Evolutionary conservation across 2,329 filamentous ascomycete genomes (phyloP), one percentile per base, ranked within the genome.

Genomic region (Plectosphaerella plurivora): DNA sequence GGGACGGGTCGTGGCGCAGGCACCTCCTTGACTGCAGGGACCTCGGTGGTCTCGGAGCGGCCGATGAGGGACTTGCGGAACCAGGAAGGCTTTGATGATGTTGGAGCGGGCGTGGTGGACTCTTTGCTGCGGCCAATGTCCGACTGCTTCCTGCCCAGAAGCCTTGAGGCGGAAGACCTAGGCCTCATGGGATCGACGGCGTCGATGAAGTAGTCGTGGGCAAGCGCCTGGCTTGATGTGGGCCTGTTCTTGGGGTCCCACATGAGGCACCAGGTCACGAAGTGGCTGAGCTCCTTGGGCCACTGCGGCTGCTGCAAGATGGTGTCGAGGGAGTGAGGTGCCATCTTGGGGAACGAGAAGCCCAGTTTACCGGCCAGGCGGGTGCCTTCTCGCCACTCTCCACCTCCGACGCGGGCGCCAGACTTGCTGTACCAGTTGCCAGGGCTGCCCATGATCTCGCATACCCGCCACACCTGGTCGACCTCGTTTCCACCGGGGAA

Each of bases 271-370:
- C 91, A 97, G 15, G 94, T 99, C 54, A 99, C 94, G 65, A 99
- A 97, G 54, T 95, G 84, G 63, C 87, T 88, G 51, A 99, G 79
- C 18, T 91, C 87, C 2, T 87, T 74, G 6, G 94, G 94, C 94
- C 94, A 99, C 65, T 96, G 90, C 15, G 94, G 91, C 24, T 88
- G 69, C 65, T 91, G 91, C 8, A 99, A 78, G 59, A 97, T 94
- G 5, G 91, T 95, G 61, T 97, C 93, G 83, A 99, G 91, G 16
- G 93, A 84, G 69, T 97, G 94, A 49, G 94, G 94, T 20, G 94
- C 93, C 94, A 99, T 97, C 84, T 94, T 97, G 55, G 94, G 94
- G 73, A 99, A 99, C 0, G 94, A 97, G 70, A 99, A 99, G 52
- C 94, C 94, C 57, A 99, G 82, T 77, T 97, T 97, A 61, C 94